Percentiles rank a stretch among this genome's conserved stretches.
These are phyloP conservation scores for Neofusicoccum parvum DNA, from an alignment of 2,329 filamentous ascomycete species.

Conservation along the genomic window DNA sequence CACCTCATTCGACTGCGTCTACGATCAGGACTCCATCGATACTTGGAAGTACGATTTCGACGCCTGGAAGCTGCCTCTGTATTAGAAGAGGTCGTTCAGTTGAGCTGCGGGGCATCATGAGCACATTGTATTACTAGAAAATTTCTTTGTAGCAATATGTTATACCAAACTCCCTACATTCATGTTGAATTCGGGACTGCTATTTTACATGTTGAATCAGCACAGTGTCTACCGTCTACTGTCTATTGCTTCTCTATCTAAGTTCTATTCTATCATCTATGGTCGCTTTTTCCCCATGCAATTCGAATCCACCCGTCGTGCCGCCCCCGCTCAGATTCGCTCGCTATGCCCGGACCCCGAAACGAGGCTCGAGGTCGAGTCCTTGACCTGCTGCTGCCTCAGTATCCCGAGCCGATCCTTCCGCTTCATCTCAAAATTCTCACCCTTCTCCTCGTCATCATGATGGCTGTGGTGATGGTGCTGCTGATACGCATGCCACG, in stretches of 20 bases:
- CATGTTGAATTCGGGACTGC: too few relatives aligned
- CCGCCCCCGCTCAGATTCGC: not conserved
- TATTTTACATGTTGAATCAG: too few relatives aligned
- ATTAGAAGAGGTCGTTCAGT: not conserved
- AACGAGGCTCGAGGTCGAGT: not conserved
- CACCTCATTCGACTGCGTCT: slow-evolving; percentile 30
- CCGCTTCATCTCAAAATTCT: not conserved
- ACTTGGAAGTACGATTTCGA: slow-evolving; percentile 30
- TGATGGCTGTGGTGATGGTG: not conserved
- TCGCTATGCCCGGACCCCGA: not conserved
- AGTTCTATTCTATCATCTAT: too few relatives aligned
- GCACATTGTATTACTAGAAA: too few relatives aligned
- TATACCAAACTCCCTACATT: too few relatives aligned
- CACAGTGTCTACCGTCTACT: too few relatives aligned
- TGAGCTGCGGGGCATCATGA: too few relatives aligned
- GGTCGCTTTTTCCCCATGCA: too few relatives aligned
- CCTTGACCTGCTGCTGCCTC: not conserved
- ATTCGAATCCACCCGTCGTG: too few relatives aligned
- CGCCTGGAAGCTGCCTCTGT: slow-evolving; percentile 6
- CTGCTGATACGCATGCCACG: not conserved
- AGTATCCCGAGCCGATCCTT: not conserved
- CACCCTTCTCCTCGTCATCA: slow-evolving; percentile 6
- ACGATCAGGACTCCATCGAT: slow-evolving; percentile 30
- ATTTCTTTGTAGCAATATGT: too few relatives aligned
- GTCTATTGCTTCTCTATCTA: too few relatives aligned